Evolutionary conservation across 176 grass and related monocot species (phyloP).

Genomic region (Eragrostis nindensis): DNA sequence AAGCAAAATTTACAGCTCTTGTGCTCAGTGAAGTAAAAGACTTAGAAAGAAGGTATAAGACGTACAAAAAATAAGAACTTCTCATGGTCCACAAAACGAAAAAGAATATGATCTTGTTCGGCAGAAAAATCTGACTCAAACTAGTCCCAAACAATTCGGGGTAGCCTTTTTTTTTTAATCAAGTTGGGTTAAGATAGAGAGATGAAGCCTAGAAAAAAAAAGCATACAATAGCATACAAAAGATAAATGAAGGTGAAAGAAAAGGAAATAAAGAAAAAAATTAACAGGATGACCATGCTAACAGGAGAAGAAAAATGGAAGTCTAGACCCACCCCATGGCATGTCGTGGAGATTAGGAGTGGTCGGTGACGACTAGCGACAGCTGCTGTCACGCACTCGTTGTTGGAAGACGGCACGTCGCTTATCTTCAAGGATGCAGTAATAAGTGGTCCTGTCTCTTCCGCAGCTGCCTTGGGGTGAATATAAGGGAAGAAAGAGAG

Average conservation of each 20-base stretch:
- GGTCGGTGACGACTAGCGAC: neutral
- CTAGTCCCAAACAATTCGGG: too few relatives aligned
- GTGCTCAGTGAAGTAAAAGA: constrained; percentile 2
- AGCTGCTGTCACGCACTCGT: neutral
- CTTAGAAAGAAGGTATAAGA: too few relatives aligned
- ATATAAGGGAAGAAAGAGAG: neutral
- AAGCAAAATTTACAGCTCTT: neutral
- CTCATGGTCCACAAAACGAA: neutral
- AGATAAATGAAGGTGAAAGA: too few relatives aligned
- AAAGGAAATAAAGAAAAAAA: too few relatives aligned
- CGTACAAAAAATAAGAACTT: neutral
- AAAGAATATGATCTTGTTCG: neutral
- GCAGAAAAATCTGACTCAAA: constrained; percentile 28
- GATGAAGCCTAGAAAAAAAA: too few relatives aligned
- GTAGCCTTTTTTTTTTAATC: too few relatives aligned
- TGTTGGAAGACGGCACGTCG: neutral
- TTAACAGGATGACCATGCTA: too few relatives aligned
- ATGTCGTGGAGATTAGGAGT: too few relatives aligned
- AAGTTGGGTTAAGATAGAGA: too few relatives aligned
- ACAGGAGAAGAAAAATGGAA: neutral
- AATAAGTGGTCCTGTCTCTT: neutral
- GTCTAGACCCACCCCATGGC: too few relatives aligned
- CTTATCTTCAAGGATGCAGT: neutral
- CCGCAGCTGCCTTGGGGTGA: neutral
- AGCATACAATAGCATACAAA: too few relatives aligned